Evolutionary conservation across 116 monocot species (phyloP), one percentile per base, ranked within the genome.

Genomic region (Trichopus zeylanicus): DNA sequence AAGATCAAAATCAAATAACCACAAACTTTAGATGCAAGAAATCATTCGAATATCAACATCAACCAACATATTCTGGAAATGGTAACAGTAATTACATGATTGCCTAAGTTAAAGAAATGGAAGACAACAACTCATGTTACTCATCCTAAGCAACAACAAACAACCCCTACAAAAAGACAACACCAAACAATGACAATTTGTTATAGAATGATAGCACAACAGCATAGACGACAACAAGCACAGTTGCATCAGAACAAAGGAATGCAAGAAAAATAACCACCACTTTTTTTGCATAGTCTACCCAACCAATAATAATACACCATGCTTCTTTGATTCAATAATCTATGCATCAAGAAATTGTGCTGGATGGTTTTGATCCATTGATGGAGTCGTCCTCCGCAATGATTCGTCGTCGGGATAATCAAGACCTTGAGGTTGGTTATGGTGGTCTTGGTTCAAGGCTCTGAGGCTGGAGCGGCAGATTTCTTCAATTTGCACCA

Each of bases 401-500:
- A 46, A 60, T 39, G 46, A 46, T 16, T 42, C 4, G 27, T 46
- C 37, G 15, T 59, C 60, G 5, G 21, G 22, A 59, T 59, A 34
- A 13, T 20, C 37, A 12, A 24, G 0, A 13, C 15, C 27, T 12
- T 42, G 42, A n/a, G 59, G 59, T 12, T 35, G 21, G 33, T 34
- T 35, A 19, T 37, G 35, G 23, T 59, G 32, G 6, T 60, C 60
- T 27, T 60, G 60, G 21, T 46, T 46, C 16, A 37, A 30, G 4
- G 29, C 53, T 29, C 12, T 20, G 1, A 51, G 10, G 67, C 58
- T 59, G 1, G 67, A 67, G 13, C 15, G 38, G 12, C 46, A 34
- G 31, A 87, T 77, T 11, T 68, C 69, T 34, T 77, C 74, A 29
- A 88, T 83, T 54, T 69, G 58, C 1, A 30, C 34, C 48, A 76